Base-by-base conservation (phyloP, 176 grass and related monocot genomes). In the Thinopyrum elongatum region DNA sequence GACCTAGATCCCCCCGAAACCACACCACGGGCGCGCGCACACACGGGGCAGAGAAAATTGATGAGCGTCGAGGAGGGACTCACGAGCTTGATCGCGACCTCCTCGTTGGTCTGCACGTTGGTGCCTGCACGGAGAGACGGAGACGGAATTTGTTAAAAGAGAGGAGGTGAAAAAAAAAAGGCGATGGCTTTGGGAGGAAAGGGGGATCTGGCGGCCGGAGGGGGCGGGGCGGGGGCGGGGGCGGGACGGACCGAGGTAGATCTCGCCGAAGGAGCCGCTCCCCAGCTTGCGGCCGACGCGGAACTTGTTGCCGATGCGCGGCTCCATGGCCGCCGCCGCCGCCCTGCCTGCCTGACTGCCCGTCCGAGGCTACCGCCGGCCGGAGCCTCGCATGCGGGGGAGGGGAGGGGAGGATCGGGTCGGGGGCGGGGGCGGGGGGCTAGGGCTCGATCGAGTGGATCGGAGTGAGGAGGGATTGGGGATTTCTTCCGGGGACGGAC, bases 71-170 rank as follows among this genome's bases (percentile, higher is more conserved):
- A 19, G 23, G 39, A 46, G 67, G 10, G 11, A 93, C 95, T 98
- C 82, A 98, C 95, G 39, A 98, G 91, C 71, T 98, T 98, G 78
- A 98, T 93, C 36, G 90, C 95, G 49, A 98, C 95, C 80, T 98
- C 95, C 82, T 98, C 95, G 49, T 98, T 98, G 49, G 75, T 93
- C 79, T 98, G 95, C 78, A 95, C 87, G 82, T 98, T 98, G 49
- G 93, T 98, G 36, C 95, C 95, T 98, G 87, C 65, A 42, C n/a
- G 7, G 41, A 33, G 10, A 57, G 5, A 72, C 15, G 35, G 10
- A 42, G 39, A 27, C 23, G 14, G 72, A 30, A 47, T 25, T 10
- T 15, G 72, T 75, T 51, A 19, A 15, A 7, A 15, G 3, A 53
- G 6, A 42, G 22, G 8, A 16, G 7, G n/a, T n/a, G 12, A 29